Evolutionary conservation across 1,139 yeast genomes (phyloP).

Genomic region (Debaryomycetaceae sp.): DNA sequence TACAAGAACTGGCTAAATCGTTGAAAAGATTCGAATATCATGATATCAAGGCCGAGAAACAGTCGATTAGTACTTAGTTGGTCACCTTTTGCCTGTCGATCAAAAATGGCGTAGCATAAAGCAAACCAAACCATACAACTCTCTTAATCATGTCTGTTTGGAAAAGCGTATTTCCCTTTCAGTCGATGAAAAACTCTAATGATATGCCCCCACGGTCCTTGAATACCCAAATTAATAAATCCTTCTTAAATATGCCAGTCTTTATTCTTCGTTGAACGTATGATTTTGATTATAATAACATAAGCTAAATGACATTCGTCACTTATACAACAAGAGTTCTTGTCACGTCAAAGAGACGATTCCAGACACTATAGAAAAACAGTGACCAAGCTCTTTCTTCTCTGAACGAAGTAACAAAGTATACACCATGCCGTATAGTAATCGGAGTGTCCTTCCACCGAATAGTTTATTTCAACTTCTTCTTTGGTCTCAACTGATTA

Average conservation of each 20-base stretch:
- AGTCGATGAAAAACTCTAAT: too few relatives aligned
- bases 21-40: too few relatives aligned
- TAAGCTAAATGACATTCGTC: slow-evolving; percentile 2
- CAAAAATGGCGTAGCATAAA: too few relatives aligned
- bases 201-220: too few relatives aligned
- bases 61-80: too few relatives aligned
- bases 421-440: not conserved
- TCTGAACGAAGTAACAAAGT: not conserved
- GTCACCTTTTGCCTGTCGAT: too few relatives aligned
- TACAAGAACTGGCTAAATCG: not conserved
- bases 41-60: too few relatives aligned
- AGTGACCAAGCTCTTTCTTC: not conserved
- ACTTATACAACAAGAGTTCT: not conserved
- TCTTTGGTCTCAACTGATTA: slow-evolving; percentile 99
- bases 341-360: not conserved
- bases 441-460: not conserved
- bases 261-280: slow-evolving; percentile 2
- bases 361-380: not conserved
- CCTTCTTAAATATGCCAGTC: not conserved
- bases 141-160: too few relatives aligned
- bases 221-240: not conserved
- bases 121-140: too few relatives aligned
- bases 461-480: slow-evolving; percentile 89
- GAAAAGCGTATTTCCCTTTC: too few relatives aligned
- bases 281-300: slow-evolving; percentile 3